Base-by-base conservation (phyloP, 805 yeast genomes). In the Teunomyces atbi region DNA sequence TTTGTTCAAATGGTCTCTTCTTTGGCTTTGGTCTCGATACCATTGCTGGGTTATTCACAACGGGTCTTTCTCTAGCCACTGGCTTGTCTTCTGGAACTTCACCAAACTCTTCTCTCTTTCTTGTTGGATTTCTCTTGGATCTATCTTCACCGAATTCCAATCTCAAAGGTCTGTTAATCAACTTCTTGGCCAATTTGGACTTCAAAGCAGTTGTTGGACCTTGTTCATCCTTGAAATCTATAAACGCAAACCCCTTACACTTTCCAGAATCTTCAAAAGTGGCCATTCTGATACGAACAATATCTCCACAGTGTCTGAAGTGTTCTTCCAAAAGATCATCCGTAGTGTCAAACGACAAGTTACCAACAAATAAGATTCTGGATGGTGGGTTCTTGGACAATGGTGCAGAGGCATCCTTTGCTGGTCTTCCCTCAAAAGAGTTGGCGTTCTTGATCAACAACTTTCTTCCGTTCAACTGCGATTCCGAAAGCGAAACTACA, bases 221-320 rank as follows among this genome's bases (percentile, higher is more conserved):
- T 32, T 79, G 82, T 52, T 85, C 88, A 53, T 83, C 84, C 51
- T 73, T 79, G 69, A 91, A 92, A 65, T 92, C 98, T 29, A 92
- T 71, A 60, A 94, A 92, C 1, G 96, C 90, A 71, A 92, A 92
- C 1, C 98, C 98, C 66, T 94, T 94, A 73, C 98, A 92, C 62
- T 91, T 92, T 1, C 97, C 98, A 42, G 86, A 73, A 62, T 92
- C 99, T 68, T 94, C 90, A 67, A 92, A 92, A n/a, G 99, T 91
- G 3, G 98, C 98, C 95, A 91, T 92, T 65, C 99, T 80, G 45
- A 92, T 81, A 54, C 81, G 81, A 23, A 74, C 68, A 48, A 95
- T 92, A 52, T 86, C 90, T 33, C 98, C 97, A 68, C 96, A 90
- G 58, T 86, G 92, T 65, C 86, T 85, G 73, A 92, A 92, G 52